phyloP scores from a whole-genome alignment of 352 stramenopile genomes.

The Paralagenidium karlingii region DNA sequence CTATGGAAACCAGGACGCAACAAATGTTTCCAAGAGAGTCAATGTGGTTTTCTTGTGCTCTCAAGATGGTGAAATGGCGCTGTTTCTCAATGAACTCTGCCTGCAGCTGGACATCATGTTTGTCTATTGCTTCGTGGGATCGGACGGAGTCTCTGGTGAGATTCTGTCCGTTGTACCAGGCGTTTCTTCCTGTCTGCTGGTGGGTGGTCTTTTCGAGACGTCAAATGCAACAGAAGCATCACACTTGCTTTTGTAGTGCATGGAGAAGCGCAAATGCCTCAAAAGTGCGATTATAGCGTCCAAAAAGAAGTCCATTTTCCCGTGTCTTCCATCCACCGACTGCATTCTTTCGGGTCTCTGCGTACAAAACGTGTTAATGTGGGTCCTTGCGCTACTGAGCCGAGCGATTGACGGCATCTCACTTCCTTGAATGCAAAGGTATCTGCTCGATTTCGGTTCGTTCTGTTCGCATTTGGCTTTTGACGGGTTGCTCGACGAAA shows the following conservation, averaged over 20 bases:
- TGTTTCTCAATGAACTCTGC: slow-evolving; percentile 27
- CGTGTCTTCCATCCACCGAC: slow-evolving; percentile 20
- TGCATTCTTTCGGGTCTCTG: slow-evolving; percentile 31
- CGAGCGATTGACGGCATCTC: not conserved
- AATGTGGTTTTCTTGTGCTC: slow-evolving; percentile 23
- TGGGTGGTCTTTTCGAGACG: too few species aligned
- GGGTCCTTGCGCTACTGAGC: not conserved
- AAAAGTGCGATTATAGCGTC: slow-evolving; percentile 2
- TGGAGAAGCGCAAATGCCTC: slow-evolving; percentile 28
- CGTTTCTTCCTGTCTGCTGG: slow-evolving; percentile 21
- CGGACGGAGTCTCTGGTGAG: slow-evolving; percentile 23
- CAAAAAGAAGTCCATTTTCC: not conserved
- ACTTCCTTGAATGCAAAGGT: too few species aligned
- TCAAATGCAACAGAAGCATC: too few species aligned
- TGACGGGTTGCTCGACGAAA: slow-evolving; percentile 24
- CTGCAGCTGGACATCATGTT: slow-evolving; percentile 18
- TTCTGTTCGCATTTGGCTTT: slow-evolving; percentile 30
- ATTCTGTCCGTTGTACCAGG: slow-evolving; percentile 19
- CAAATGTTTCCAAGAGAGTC: too few species aligned
- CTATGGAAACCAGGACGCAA: not conserved
- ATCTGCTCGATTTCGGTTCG: slow-evolving; percentile 14
- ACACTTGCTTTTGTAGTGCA: too few species aligned
- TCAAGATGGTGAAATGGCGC: slow-evolving; percentile 10
- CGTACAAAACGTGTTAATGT: slow-evolving; percentile 25
- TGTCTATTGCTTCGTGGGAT: slow-evolving; percentile 13